Evolutionary conservation across 306 rosid species (phyloP), one percentile per base, ranked within the genome.

Genomic region (Cucurbita ficifolia): DNA sequence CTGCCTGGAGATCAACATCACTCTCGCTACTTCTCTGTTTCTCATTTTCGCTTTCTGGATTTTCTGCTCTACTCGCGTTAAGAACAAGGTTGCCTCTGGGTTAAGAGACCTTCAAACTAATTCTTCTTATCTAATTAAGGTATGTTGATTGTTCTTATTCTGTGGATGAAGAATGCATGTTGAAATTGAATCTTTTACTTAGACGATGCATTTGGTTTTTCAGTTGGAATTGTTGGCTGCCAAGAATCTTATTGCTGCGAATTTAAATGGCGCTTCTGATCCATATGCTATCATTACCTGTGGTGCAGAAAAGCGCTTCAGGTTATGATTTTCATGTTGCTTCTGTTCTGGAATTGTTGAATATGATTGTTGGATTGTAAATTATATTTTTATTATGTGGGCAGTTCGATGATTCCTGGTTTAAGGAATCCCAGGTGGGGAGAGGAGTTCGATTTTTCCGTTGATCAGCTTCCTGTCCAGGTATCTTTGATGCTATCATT

Each of bases 341-440:
- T 24, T 53, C 70, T 65, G 9, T 24, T 72, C 33, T 46, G n/a
- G 59, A 33, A 55, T 53, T 55, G 33, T 29, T 29, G 12, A 24
- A 7, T 36, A 35, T 29, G 13, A 65, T 40, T 19, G 33, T 17
- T 19, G 36, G 72, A 64, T 65, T n/a, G n/a, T 5, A 19, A 40
- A 61, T 36, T 35, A 16, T 3, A 61, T 61, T 61, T 61, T 61
- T 14, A 35, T 61, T 13, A 35, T 16, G 21, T 10, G 42, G 82
- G 88, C 90, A 94, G 98, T 82, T 94, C 98, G 71, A 94, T 94
- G 98, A 89, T 94, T 82, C 98, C 98, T 73, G 96, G 98, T 85
- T 94, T 96, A 77, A 90, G 98, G 88, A 94, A 94, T 89, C 98
- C 98, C 68, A 86, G 90, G 98, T 94, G 98, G 98, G 98, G 98